Base-by-base conservation (phyloP, 2,329 filamentous ascomycete species). In the Colletotrichum sublineola region DNA sequence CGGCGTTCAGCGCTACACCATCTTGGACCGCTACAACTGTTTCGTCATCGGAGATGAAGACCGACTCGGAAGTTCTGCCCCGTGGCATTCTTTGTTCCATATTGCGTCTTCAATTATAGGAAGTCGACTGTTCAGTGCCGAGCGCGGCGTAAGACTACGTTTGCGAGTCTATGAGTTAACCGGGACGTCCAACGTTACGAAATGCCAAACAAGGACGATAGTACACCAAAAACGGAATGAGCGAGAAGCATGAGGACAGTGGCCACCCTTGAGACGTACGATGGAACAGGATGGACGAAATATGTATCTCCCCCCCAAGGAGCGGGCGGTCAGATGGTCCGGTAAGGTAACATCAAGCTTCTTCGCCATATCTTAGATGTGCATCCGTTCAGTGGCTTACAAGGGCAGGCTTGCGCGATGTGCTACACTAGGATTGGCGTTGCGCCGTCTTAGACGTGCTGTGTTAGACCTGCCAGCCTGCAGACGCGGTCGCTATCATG, bases 1-100 rank as follows among this genome's bases (percentile, higher is more conserved):
- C 90, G 1, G 89, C 89, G 76, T 92, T 92, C 77, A 92, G 79
- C n/a, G 85, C 77, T 42, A 84, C 80, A 14, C 85, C 84, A 53
- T 79, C 75, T 52, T 81, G 77, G 33, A 82, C 75, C 11, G 78
- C 79, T 40, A 76, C 78, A 18, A 82, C 74, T 0, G 77, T 81
- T 63, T 84, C 80, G 53, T 81, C 74, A 55, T 80, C 79, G 6
- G 68, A 67, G n/a, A 38, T 24, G 14, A 52, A 42, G 1, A 44
- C 66, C 20, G 55, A 33, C 38, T 69, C 66, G 12, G 29, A 36
- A 58, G 48, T 5, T 11, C 56, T 67, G 24, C 18, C n/a, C 20
- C 24, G 56, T 24, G 36, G 18, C 2, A 42, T 24, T 5, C 18
- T 4, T 56, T 20, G 20, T 31, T 24, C 42, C 66, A 53, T 50